These are phyloP conservation scores for Dorcoceras hygrometricum DNA, from an alignment of 257 asterid species.

Conservation along the genomic window DNA sequence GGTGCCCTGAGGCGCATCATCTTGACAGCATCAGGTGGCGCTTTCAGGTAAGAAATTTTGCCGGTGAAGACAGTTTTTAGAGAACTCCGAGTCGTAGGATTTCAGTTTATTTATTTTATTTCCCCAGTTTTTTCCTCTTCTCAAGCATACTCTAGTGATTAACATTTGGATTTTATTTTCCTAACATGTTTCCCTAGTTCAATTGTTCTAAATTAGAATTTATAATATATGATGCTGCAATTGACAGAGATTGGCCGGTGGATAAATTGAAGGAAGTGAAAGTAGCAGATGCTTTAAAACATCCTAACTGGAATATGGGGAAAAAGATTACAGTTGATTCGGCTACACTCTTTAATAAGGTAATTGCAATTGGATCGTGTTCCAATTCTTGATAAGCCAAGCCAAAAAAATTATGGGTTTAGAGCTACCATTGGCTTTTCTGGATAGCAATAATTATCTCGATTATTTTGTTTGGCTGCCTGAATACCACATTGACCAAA, in stretches of 20 bases:
- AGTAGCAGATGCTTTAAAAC: constrained; percentile 99
- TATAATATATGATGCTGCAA: constrained; percentile 11
- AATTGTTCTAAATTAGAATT: neutral
- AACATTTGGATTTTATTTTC: neutral
- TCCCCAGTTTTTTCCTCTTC: neutral
- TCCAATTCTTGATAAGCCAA: neutral
- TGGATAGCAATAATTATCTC: neutral
- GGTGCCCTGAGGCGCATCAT: constrained; percentile 93
- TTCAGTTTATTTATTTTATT: neutral
- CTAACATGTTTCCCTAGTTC: neutral
- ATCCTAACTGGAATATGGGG: constrained; percentile 99
- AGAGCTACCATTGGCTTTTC: neutral
- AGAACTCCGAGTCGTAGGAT: neutral
- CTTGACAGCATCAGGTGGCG: constrained; percentile 97
- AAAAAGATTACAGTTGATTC: constrained; percentile 97
- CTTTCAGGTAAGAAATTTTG: constrained; percentile 62
- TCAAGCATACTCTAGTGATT: no score
- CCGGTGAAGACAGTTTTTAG: neutral
- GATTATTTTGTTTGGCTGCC: neutral
- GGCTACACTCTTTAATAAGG: constrained; percentile 98
- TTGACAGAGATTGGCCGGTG: constrained; percentile 84
- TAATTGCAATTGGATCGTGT: constrained; percentile 22
- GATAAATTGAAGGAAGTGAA: constrained; percentile 88
- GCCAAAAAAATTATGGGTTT: neutral
- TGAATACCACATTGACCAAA: neutral